A percentile compares a stretch with the other conserved stretches of the same genome.
Conservation (phyloP, 1,284 basidiomycete genomes). For the Meripilus lineatus region DNA sequence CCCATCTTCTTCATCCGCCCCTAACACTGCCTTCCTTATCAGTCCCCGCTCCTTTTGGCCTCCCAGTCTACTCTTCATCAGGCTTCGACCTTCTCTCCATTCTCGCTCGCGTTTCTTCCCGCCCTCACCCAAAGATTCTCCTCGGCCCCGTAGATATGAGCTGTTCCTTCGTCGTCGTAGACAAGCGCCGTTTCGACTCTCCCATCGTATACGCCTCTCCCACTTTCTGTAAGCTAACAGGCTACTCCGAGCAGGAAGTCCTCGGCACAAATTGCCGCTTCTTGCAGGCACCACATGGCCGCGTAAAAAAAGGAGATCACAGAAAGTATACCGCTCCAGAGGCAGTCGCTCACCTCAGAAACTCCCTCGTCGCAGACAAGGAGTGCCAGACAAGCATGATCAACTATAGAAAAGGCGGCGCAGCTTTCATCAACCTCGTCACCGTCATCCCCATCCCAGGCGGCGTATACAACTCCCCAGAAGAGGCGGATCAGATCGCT, state of each 20-base stretch:
- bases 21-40: constrained; percentile 17
- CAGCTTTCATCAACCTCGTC: constrained; percentile 85
- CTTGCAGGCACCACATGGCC: constrained; percentile 72
- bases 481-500: constrained; percentile 57
- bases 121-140: constrained; percentile 71
- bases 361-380: constrained; percentile 64
- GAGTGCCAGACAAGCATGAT: constrained; percentile 86
- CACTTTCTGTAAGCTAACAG: constrained; percentile 76
- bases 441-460: constrained; percentile 79
- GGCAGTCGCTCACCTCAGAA: constrained; percentile 67
- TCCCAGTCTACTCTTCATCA: constrained; percentile 78
- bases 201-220: constrained; percentile 90
- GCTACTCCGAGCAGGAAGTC: constrained; percentile 75
- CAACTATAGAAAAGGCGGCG: constrained; percentile 85
- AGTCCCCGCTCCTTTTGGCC: constrained; percentile 26
- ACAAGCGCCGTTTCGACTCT: constrained; percentile 73
- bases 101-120: constrained; percentile 70
- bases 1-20: constrained; percentile 2
- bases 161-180: constrained; percentile 86
- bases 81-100: constrained; percentile 90
- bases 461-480: constrained; percentile 45
- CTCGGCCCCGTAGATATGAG: constrained; percentile 91
- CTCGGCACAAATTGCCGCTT: constrained; percentile 91
- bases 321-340: constrained; percentile 66
- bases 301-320: constrained; percentile 56